Evolutionary conservation across 2,329 filamentous ascomycete genomes (phyloP), one percentile per base, ranked within the genome.

Genomic region (Stromatinia cepivora): DNA sequence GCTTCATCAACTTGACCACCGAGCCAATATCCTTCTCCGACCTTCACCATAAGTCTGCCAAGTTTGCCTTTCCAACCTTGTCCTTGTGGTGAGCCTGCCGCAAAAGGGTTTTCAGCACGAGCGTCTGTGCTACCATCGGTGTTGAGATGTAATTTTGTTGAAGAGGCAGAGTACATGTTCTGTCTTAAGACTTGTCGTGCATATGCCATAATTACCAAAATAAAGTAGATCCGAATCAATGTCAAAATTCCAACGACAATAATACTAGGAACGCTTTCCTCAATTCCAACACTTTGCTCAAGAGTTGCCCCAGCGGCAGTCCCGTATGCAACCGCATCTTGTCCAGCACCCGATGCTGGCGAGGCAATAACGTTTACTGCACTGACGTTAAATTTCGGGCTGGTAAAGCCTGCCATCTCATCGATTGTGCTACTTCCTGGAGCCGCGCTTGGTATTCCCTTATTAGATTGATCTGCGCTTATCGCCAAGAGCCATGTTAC

Each of bases 401-500:
- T 84, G 11, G 88, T 90, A 79, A 92, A 90, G 45, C 88, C 89
- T 20, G 88, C 84, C 2, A 86, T 88, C 66, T 88, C 83, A 31
- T 84, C 85, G 71, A 91, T 89, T 11, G 74, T 78, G 22, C 73
- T 71, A 42, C 72, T 73, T 34, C 77, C 79, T 17, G 80, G 79
- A 11, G 80, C 79, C 31, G 77, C 75, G 58, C 76, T 75, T 25
- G 79, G 78, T 62, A 80, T 78, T 69, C 81, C 80, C 67, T 84
- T 88, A 52, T 77, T 77, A 15, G 73, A 71, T 56, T 76, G 70
- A 52, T 76, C 72, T 25, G 76, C 76, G 70, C 76, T 78, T 59
- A 92, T 83, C n/a, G 90, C 86, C 70, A 94, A 83, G 81, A 96
- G 97, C 94, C 94, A 97, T 63, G 90, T 88, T 68, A 93, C 82